Base-by-base conservation (phyloP, 164 flowering plant species). In the Chloranthus sessilifolius region DNA sequence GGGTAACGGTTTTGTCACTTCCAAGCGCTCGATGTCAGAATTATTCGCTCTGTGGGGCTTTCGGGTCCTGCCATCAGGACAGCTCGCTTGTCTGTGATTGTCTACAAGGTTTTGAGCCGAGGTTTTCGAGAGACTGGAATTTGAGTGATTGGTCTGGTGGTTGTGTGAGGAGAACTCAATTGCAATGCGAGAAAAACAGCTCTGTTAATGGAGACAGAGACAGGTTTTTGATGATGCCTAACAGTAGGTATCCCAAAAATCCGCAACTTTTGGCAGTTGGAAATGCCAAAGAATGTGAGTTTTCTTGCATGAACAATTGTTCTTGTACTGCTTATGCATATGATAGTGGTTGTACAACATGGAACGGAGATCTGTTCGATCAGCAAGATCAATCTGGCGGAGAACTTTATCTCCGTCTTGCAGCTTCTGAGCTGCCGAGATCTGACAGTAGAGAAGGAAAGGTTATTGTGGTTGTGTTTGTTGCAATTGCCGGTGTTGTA, bases 1-100 rank as follows among this genome's bases (percentile, higher is more conserved):
- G 71, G 71, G 29, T 15, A 15, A 15, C 52, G 55, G 30, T 66
- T 26, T 66, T 66, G 71, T 26, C 62, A 12, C 52, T 28, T 25
- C 66, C 70, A n/a, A 22, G 15, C 7, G 27, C 28, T 3, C 45
- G 10, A 19, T 61, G 71, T 8, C 51, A 41, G 2, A 59, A 43
- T 24, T 43, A 52, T 33, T 35, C 35, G 19, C 29, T 47, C 9
- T 61, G 71, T 43, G 71, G 71, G 4, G 5, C 59, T 36, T 66
- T 51, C 39, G 63, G 66, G 9, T 30, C 2, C 52, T 66, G 71
- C 50, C 40, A 34, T 30, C 20, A 39, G 7, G 28, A 19, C 23
- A 47, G 16, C 24, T n/a, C 20, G 38, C 49, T 41, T 5, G 14
- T 29, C 14, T 64, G 68, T 12, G n/a, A 15, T 23, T 64, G 71